These are phyloP conservation scores for Orbilia blumenaviensis DNA, from an alignment of 2,329 filamentous ascomycete species.

Conservation along the genomic window DNA sequence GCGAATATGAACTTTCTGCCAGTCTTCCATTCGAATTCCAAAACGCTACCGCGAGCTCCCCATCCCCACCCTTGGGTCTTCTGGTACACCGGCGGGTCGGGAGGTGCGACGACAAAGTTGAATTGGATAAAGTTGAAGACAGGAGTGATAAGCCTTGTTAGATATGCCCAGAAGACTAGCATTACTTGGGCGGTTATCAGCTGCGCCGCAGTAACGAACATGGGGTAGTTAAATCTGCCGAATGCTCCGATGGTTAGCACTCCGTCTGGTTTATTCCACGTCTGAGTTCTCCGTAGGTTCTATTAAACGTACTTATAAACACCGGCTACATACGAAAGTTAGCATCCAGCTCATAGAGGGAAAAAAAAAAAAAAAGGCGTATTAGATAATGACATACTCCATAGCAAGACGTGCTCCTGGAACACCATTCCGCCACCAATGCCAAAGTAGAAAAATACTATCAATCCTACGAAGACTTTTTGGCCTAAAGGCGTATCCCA, in stretches of 20 bases:
- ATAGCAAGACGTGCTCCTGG: constrained; percentile 56
- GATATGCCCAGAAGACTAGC: constrained; percentile 64
- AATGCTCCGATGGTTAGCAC: constrained; percentile 13
- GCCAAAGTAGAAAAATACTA: constrained; percentile 54
- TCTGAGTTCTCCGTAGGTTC: neutral
- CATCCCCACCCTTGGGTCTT: constrained; percentile 62
- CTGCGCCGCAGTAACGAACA: constrained; percentile 66
- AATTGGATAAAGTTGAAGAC: constrained; percentile 63
- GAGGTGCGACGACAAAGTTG: constrained; percentile 62
- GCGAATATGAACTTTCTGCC: constrained; percentile 65
- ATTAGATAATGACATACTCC: constrained; percentile 54
- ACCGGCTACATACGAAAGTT: constrained; percentile 47
- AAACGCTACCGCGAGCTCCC: constrained; percentile 67
- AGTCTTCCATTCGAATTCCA: constrained; percentile 66
- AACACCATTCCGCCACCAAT: constrained; percentile 55
- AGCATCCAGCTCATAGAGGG: neutral
- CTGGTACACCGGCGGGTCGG: constrained; percentile 54
- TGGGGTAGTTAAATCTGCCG: constrained; percentile 66
- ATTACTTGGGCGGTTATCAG: constrained; percentile 65
- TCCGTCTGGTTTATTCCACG: neutral
- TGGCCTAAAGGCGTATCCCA: constrained; percentile 52
- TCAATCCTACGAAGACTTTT: constrained; percentile 55
- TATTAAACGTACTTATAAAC: constrained; percentile 56
- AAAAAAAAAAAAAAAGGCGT: neutral
- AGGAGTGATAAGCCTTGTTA: constrained; percentile 63